Base-by-base conservation (phyloP, 2,329 filamentous ascomycete species). In the Aspergillus jensenii region DNA sequence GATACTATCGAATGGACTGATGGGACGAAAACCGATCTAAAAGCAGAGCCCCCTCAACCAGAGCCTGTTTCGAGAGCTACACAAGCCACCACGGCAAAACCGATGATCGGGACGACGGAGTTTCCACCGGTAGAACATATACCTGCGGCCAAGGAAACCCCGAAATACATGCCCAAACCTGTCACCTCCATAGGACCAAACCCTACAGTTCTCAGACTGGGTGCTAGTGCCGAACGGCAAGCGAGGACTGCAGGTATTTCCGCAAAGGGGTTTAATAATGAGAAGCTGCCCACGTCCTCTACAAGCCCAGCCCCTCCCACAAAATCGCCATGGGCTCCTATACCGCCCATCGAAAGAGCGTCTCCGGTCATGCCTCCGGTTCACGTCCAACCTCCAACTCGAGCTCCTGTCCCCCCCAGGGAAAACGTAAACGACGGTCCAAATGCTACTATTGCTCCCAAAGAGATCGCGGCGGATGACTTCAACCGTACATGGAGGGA, bases 391-490 rank as follows among this genome's bases (percentile, higher is more conserved):
- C 74, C 74, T 43, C 74, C 71, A 47, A 69, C 78, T 65, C 82
- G 85, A 27, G 81, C 81, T 61, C 75, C 81, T 57, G 75, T 79
- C 21, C 75, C 81, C 57, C 75, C 79, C 21, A 82, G 80, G 67
- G 87, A 91, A 11, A 81, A 84, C 55, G 78, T 80, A 6, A 79
- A 82, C 58, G 87, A 87, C 60, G 78, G 78, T 53, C 78, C 79
- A 17, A 80, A 81, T 51, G 81, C 80, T 17, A 80, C 80, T 19
- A 67, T 72, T 14, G 79, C 80, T 23, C 83, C 89, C 0, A 91
- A 91, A 69, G 93, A 98, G 71, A 96, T 97, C 62, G 91, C 92
- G 6, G 90, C 93, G 0, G 95, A 98, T 73, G 93, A 96, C 64
- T 98, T 97, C 69, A 96, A 89, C 71, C 85, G 95, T 61, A 86